These are phyloP conservation scores for Choiromyces venosus DNA, from an alignment of 495 filamentous ascomycete species.

Conservation along the genomic window DNA sequence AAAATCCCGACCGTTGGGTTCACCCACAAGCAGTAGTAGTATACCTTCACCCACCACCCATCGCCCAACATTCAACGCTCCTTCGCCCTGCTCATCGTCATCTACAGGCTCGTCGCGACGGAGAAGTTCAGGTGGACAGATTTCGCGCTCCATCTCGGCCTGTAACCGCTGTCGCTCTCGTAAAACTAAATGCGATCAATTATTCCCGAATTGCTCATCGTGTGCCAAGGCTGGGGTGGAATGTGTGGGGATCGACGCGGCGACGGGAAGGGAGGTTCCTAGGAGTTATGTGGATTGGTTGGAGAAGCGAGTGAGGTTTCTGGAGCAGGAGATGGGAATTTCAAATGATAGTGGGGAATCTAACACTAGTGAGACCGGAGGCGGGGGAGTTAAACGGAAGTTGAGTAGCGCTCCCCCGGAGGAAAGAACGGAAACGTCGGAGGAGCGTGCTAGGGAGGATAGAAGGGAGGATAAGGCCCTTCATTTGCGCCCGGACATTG, in stretches of 20 bases:
- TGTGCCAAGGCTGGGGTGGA: constrained; percentile 52
- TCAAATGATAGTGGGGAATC: constrained; percentile 16
- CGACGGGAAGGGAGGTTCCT: constrained; percentile 38
- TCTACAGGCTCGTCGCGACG: constrained; percentile 23
- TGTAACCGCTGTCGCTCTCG: constrained; percentile 53
- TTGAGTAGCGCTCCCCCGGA: constrained; percentile 15
- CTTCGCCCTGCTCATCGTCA: constrained; percentile 8
- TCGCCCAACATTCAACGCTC: constrained; percentile 24
- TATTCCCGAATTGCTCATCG: constrained; percentile 52
- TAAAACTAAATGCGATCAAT: constrained; percentile 55
- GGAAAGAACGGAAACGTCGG: neutral
- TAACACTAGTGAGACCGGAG: constrained; percentile 35
- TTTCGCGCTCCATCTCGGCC: constrained; percentile 42
- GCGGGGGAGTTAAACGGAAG: constrained; percentile 30
- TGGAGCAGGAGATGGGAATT: constrained; percentile 46
- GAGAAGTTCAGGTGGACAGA: constrained; percentile 30
- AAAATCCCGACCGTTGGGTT: neutral
- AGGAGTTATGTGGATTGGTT: constrained; percentile 49
- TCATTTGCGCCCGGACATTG: constrained; percentile 38
- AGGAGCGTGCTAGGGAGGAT: neutral
- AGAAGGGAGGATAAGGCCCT: constrained; percentile 28
- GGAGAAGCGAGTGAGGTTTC: constrained; percentile 51
- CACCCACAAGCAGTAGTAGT: neutral
- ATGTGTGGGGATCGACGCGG: constrained; percentile 44
- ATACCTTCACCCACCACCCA: constrained; percentile 34